phyloP scores from a whole-genome alignment of 352 stramenopile species.

The Pseudoperonospora humuli region DNA sequence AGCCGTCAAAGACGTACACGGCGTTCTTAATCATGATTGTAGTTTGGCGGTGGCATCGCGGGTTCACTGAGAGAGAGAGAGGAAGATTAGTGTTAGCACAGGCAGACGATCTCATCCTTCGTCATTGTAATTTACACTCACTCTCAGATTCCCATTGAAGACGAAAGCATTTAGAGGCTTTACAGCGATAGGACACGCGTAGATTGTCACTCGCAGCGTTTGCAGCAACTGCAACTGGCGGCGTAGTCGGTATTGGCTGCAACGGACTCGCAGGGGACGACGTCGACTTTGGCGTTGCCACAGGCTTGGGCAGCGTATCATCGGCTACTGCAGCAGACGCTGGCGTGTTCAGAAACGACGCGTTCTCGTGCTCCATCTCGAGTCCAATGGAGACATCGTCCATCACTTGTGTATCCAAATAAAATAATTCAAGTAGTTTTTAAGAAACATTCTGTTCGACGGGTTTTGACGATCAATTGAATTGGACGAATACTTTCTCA shows the following conservation, averaged over 20 bases:
- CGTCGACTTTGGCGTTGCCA: neutral
- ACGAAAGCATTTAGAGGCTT: constrained; percentile 55
- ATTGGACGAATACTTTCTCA: too few relatives aligned
- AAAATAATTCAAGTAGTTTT: too few relatives aligned
- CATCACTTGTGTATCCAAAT: constrained; percentile 15
- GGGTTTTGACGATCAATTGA: too few relatives aligned
- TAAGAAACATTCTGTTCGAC: too few relatives aligned
- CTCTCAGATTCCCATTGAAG: constrained; percentile 76
- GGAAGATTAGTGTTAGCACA: neutral
- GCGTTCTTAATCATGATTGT: constrained; percentile 50
- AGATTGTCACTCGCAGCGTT: constrained; percentile 36
- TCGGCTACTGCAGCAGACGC: neutral
- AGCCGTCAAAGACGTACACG: constrained; percentile 80
- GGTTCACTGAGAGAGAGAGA: constrained; percentile 48
- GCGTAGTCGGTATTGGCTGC: constrained; percentile 1
- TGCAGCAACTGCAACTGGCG: constrained; percentile 4
- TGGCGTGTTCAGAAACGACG: constrained; percentile 21
- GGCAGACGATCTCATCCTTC: neutral
- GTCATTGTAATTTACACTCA: constrained; percentile 16
- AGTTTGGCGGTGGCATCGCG: constrained; percentile 62
- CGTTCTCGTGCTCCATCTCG: constrained; percentile 28
- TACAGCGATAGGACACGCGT: constrained; percentile 56
- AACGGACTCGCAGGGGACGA: neutral
- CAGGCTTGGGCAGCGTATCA: constrained; percentile 1
- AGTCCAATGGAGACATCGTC: constrained; percentile 32